Evolutionary conservation across 2,329 filamentous ascomycete genomes (phyloP).

Genomic region (Epichloe baconii): DNA sequence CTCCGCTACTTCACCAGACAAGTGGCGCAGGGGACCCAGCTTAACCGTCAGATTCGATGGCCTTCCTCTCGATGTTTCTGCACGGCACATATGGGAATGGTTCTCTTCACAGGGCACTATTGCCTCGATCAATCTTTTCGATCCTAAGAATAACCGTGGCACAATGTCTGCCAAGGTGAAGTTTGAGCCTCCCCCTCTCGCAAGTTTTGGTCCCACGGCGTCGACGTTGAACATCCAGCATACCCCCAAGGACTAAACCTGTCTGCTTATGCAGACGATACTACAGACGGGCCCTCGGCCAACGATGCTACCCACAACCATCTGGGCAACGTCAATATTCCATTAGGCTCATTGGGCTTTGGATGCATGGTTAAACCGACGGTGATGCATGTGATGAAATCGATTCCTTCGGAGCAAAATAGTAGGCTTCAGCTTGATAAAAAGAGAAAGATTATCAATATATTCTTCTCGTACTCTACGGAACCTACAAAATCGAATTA

Average conservation of each 20-base stretch:
- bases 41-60: constrained; percentile 18
- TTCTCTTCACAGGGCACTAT: constrained; percentile 42
- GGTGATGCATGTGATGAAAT: constrained; percentile 46
- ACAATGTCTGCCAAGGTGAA: constrained; percentile 29
- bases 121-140: constrained; percentile 37
- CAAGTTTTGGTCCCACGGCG: constrained; percentile 36
- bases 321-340: constrained; percentile 24
- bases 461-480: constrained; percentile 17
- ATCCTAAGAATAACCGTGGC: constrained; percentile 4
- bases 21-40: constrained; percentile 23
- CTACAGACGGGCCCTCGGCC: background rate
- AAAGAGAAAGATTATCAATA: constrained; percentile 14
- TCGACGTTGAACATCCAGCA: constrained; percentile 13
- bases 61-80: constrained; percentile 24
- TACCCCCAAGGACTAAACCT: constrained; percentile 13
- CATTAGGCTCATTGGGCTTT: constrained; percentile 41
- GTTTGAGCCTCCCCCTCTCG: constrained; percentile 43
- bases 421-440: constrained; percentile 20
- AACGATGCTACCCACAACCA: background rate
- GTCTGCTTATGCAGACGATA: constrained; percentile 1
- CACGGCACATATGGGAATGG: constrained; percentile 34
- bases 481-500: constrained; percentile 2
- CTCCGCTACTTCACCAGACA: background rate
- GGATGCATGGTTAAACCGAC: constrained; percentile 42
- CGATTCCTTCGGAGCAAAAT: constrained; percentile 7